Base-by-base conservation (phyloP, 257 asterid species). In the Nicotiana otophora region DNA sequence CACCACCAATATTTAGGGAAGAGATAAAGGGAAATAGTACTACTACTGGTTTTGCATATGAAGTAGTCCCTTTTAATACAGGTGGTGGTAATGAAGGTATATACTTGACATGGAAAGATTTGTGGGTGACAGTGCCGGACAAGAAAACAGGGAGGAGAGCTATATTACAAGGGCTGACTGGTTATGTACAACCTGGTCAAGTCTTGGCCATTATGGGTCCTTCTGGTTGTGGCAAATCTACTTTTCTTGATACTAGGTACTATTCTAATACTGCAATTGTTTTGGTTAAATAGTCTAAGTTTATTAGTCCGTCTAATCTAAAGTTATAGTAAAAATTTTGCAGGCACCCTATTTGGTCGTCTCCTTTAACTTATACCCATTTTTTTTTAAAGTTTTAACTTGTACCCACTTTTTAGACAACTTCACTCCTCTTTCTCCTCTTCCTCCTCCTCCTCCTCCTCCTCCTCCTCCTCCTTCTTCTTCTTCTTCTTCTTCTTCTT, bases 151-250 rank as follows among this genome's bases (percentile, higher is more conserved):
- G 75, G 2, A 88, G 90, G 28, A 87, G 89, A 77, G 84, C 90
- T 4, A 88, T 91, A 8, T 81, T 91, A 85, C 84, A 86, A 28
- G 95, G 90, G 19, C 65, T 90, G 16, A 88, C 88, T 19, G 96
- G 96, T 3, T 90, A 89, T 82, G 94, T 85, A 7, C 83, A 54
- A 51, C 91, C 96, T 8, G 96, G 94, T 5, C 76, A 87, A 77
- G 87, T 87, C 1, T 81, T 90, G 77, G 94, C 93, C 42, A 63
- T 92, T 69, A 92, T 92, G 96, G 96, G 96, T 15, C 96, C 96
- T 63, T 92, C 96, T 2, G 96, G 96, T 2, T 89, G 87, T 63
- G 96, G 96, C 53, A 92, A 92, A 82, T 92, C 96, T 0, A 92
- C 94, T 19, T 92, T 92, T 16, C 94, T 92, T n/a, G 93, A 92